Evolutionary conservation across 257 asterid species (phyloP).

Genomic region (Voacanga thouarsii): DNA sequence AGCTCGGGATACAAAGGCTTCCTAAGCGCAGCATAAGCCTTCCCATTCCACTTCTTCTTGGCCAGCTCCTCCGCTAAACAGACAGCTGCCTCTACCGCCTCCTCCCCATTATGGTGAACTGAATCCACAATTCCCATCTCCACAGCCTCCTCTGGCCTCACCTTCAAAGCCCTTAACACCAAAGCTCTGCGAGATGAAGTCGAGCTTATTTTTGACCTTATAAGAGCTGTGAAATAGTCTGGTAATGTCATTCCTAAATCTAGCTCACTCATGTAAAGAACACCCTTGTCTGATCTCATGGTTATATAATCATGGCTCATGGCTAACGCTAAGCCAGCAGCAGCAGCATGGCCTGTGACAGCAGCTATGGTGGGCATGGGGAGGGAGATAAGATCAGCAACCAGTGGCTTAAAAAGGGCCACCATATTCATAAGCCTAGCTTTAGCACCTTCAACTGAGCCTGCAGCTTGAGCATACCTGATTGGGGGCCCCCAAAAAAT

Average conservation of each 20-base stretch:
- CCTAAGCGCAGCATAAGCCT: slow-evolving; percentile 56
- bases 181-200: slow-evolving; percentile 42
- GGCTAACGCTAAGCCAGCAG: slow-evolving; percentile 71
- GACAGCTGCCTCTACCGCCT: slow-evolving; percentile 53
- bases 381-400: slow-evolving; percentile 56
- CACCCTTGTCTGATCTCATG: slow-evolving; percentile 59
- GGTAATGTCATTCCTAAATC: slow-evolving; percentile 81
- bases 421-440: slow-evolving; percentile 56
- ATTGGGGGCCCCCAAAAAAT: not conserved
- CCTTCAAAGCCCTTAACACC: slow-evolving; percentile 51
- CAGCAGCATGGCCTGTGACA: slow-evolving; percentile 85
- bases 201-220: slow-evolving; percentile 46
- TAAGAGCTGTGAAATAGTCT: slow-evolving; percentile 61
- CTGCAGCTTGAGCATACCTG: slow-evolving; percentile 69
- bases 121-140: slow-evolving; percentile 64
- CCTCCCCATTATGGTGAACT: slow-evolving; percentile 39
- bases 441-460: slow-evolving; percentile 42
- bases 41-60: slow-evolving; percentile 59
- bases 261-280: slow-evolving; percentile 83
- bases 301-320: slow-evolving; percentile 63
- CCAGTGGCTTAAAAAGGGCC: slow-evolving; percentile 52
- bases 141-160: slow-evolving; percentile 54
- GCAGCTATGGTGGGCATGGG: slow-evolving; percentile 86
- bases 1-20: slow-evolving; percentile 60
- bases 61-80: slow-evolving; percentile 49